Percentiles rank a stretch among this genome's conserved stretches.
Evolutionary conservation across 768 basidiomycete genomes (phyloP).

Genomic region (Lactifluus hygrophoroides): DNA sequence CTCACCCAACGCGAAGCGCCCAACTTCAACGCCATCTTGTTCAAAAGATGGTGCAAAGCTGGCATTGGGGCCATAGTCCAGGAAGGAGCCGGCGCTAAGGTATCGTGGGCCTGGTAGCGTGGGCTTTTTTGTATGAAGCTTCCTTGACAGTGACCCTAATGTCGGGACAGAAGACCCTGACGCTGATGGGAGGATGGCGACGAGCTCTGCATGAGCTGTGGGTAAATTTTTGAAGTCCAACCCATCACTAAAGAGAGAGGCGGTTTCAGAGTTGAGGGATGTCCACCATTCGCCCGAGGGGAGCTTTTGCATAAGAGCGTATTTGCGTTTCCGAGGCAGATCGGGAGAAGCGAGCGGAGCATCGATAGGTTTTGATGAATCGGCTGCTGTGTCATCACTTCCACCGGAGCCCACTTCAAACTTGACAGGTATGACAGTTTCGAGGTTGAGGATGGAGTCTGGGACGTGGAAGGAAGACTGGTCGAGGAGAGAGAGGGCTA

Average conservation of each 20-base stretch:
- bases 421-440: constrained; percentile 33
- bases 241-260: constrained; percentile 29
- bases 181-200: constrained; percentile 62
- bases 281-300: constrained; percentile 76
- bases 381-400: constrained; percentile 22
- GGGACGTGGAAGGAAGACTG: constrained; percentile 49
- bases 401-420: constrained; percentile 17
- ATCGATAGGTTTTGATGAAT: constrained; percentile 26
- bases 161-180: constrained; percentile 32
- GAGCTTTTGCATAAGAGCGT: constrained; percentile 73
- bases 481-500: constrained; percentile 63
- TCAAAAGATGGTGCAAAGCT: constrained; percentile 77
- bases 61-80: constrained; percentile 70
- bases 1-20: constrained; percentile 51
- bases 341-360: constrained; percentile 23
- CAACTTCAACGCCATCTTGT: constrained; percentile 66
- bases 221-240: constrained; percentile 41
- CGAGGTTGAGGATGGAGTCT: constrained; percentile 38
- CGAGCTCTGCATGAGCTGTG: constrained; percentile 68
- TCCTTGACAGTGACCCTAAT: constrained; percentile 49
- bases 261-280: constrained; percentile 47
- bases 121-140: constrained; percentile 34
- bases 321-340: constrained; percentile 36
- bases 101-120: constrained; percentile 42
- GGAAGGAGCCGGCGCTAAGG: constrained; percentile 55